Percentiles rank a stretch among this genome's conserved stretches.
Conservation (phyloP, 1,284 basidiomycete genomes). For the Ustilago trichophora region DNA sequence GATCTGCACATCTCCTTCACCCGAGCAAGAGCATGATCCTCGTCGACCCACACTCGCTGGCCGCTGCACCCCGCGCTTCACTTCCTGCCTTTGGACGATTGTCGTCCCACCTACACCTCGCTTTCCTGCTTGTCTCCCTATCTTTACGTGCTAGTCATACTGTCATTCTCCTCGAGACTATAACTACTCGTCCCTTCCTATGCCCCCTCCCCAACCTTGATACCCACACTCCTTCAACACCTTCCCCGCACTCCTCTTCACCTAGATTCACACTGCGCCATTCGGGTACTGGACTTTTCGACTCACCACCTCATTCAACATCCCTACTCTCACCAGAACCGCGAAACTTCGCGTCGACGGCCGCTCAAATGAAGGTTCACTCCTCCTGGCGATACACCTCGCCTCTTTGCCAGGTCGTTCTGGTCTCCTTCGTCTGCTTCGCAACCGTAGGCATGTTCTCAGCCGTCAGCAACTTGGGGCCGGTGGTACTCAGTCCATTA, state of each 20-base stretch:
- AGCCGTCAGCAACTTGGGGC: slow-evolving; percentile 15
- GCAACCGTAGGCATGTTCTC: slow-evolving; percentile 19
- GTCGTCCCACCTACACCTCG: not conserved
- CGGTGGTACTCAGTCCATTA: slow-evolving; percentile 32
- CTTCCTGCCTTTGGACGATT: slow-evolving; percentile 4
- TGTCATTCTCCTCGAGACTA: slow-evolving; percentile 8
- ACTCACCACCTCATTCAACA: not conserved
- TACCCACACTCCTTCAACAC: not conserved
- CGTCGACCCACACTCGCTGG: not conserved
- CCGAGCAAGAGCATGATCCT: too few species aligned
- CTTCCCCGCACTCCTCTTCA: not conserved
- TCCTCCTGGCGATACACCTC: slow-evolving; percentile 37
- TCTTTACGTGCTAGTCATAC: not conserved
- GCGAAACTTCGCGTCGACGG: not conserved
- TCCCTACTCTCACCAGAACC: not conserved
- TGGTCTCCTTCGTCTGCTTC: slow-evolving; percentile 36
- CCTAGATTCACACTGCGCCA: not conserved
- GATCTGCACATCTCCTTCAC: too few species aligned
- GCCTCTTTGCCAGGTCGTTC: slow-evolving; percentile 29
- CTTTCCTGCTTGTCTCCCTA: not conserved
- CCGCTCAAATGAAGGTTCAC: slow-evolving; percentile 26
- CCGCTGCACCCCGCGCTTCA: slow-evolving; percentile 9
- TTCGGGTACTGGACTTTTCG: too few species aligned
- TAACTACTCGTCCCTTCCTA: slow-evolving; percentile 7
- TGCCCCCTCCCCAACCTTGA: not conserved